A percentile compares a stretch with the other conserved stretches of the same genome.
Conservation (phyloP, 345 rosid species). For the Populus euphratica region DNA sequence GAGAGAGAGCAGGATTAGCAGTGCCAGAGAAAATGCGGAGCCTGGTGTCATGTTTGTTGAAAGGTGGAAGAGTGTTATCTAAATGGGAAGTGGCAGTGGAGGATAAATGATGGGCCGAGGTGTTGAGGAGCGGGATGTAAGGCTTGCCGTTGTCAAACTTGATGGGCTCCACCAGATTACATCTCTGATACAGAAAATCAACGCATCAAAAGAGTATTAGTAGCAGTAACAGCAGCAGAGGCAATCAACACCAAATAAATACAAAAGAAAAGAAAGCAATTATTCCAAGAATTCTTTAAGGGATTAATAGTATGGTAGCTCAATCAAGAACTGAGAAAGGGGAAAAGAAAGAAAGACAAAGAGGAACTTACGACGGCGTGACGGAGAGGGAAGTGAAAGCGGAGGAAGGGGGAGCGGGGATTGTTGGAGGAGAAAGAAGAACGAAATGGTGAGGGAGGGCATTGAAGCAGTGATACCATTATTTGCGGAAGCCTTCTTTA, state of each 20-base stretch:
- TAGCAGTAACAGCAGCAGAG: neutral
- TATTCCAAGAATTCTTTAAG: too few relatives aligned
- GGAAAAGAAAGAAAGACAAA: neutral
- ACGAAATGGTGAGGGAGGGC: slow-evolving; percentile 18
- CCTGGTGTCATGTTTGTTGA: slow-evolving; percentile 44
- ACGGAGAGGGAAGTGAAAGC: slow-evolving; percentile 8
- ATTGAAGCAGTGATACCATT: slow-evolving; percentile 35
- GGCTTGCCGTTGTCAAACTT: slow-evolving; percentile 58
- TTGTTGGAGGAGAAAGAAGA: slow-evolving; percentile 12
- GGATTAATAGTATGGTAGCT: neutral
- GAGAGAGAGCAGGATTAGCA: slow-evolving; percentile 85
- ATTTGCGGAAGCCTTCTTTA: too few relatives aligned
- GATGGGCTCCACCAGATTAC: slow-evolving; percentile 63
- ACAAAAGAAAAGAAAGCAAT: neutral
- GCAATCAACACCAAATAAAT: neutral
- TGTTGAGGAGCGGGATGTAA: slow-evolving; percentile 34
- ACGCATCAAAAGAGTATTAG: neutral
- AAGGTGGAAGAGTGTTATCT: slow-evolving; percentile 13
- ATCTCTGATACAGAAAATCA: slow-evolving; percentile 33
- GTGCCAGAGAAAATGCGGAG: slow-evolving; percentile 92
- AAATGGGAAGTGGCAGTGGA: slow-evolving; percentile 26
- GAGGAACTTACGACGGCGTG: slow-evolving; percentile 32
- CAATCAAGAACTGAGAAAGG: neutral
- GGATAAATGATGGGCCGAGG: slow-evolving; percentile 24
- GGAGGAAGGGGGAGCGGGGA: slow-evolving; percentile 11